Percentiles rank a stretch among this genome's conserved stretches.
Evolutionary conservation across 345 rosid genomes (phyloP).

Genomic region (Gossypium herbaceum): DNA sequence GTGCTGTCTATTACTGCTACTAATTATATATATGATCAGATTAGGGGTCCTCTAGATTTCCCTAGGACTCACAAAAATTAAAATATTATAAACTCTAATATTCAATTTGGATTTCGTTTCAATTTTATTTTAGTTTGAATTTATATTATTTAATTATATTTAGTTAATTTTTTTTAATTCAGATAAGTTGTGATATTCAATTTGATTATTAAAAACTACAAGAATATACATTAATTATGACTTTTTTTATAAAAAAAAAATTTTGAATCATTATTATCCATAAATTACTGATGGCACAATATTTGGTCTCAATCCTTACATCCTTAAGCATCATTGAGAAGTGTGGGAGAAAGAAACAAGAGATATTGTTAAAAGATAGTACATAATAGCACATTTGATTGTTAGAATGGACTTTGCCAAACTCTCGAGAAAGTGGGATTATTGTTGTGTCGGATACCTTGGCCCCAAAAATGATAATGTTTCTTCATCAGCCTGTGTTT

Average conservation of each 20-base stretch:
- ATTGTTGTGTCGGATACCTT: constrained; percentile 43
- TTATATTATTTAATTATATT: too few relatives aligned
- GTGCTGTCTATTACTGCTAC: constrained; percentile 34
- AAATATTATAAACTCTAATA: background rate
- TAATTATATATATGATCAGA: background rate
- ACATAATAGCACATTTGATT: constrained; percentile 33
- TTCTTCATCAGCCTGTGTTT: constrained; percentile 9
- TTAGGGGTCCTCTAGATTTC: background rate
- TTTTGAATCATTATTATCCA: background rate
- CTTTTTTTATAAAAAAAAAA: background rate
- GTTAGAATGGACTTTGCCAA: constrained; percentile 32
- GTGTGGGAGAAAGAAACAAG: constrained; percentile 19
- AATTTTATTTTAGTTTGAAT: background rate
- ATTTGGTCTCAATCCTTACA: background rate
- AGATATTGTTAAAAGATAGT: constrained; percentile 30
- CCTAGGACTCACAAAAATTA: too few relatives aligned
- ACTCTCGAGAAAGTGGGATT: constrained; percentile 26
- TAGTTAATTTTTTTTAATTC: too few relatives aligned
- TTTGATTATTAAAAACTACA: too few relatives aligned
- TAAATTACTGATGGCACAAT: background rate
- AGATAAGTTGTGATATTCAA: too few relatives aligned
- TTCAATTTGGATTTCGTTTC: background rate
- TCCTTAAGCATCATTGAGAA: constrained; percentile 34
- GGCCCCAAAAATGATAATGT: constrained; percentile 22
- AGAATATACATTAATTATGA: too few relatives aligned